Evolutionary conservation across 2,329 filamentous ascomycete genomes (phyloP).

Genomic region (Aspergillus quadrilineatus): DNA sequence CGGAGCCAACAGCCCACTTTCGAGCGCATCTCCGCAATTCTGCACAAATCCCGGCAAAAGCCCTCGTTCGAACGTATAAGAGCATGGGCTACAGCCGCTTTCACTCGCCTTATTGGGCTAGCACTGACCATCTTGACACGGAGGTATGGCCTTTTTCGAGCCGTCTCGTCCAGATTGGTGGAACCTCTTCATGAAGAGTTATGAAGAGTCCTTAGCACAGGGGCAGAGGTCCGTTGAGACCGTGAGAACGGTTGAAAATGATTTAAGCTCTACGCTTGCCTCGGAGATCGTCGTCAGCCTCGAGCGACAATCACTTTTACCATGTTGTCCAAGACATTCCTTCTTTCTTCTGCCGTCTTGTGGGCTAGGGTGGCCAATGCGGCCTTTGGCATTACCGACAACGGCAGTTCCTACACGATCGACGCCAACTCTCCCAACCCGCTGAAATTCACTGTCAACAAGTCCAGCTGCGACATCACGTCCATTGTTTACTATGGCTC

Average conservation of each 20-base stretch:
- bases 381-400: slow-evolving; percentile 30
- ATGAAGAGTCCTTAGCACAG: neutral
- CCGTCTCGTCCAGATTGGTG: slow-evolving; percentile 6
- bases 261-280: slow-evolving; percentile 4
- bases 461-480: slow-evolving; percentile 61
- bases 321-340: slow-evolving; percentile 22
- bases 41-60: neutral
- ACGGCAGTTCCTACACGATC: slow-evolving; percentile 39
- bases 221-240: too few species aligned
- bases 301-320: neutral
- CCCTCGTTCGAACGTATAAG: neutral
- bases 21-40: neutral
- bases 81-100: too few species aligned
- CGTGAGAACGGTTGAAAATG: too few species aligned
- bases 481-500: slow-evolving; percentile 61
- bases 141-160: neutral
- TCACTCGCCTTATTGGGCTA: neutral
- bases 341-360: slow-evolving; percentile 22
- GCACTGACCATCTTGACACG: neutral
- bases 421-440: slow-evolving; percentile 52
- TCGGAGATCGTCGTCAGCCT: neutral
- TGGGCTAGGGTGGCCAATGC: slow-evolving; percentile 25
- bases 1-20: neutral
- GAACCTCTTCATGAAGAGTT: slow-evolving; percentile 5
- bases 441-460: slow-evolving; percentile 53